phyloP scores from a whole-genome alignment of 2,329 filamentous ascomycete genomes.

The Sodiomyces alkalinus region DNA sequence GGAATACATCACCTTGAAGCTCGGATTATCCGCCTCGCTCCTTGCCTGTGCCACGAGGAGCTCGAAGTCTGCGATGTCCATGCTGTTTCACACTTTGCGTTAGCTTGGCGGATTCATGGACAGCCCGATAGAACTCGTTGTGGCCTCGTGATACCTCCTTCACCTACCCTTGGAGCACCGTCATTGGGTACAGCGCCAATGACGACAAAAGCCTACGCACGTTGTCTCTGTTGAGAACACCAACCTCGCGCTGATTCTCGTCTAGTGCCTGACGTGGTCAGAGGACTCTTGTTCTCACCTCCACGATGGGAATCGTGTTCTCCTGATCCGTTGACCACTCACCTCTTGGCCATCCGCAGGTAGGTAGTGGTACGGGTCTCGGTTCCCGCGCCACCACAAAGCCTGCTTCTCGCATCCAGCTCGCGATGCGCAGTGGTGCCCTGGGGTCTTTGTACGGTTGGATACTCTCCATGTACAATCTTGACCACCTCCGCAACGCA shows the following conservation, averaged over 20 bases:
- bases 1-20: slow-evolving; percentile 33
- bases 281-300: too few relatives aligned
- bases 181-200: slow-evolving; percentile 40
- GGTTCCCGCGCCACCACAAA: slow-evolving; percentile 50
- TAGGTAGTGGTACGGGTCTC: slow-evolving; percentile 48
- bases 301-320: too few relatives aligned
- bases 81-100: slow-evolving; percentile 24
- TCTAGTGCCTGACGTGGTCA: too few relatives aligned
- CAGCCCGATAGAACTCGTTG: background rate
- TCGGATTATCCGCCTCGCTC: slow-evolving; percentile 34
- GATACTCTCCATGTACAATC: slow-evolving; percentile 44
- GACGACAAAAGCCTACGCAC: slow-evolving; percentile 38
- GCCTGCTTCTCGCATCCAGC: slow-evolving; percentile 43
- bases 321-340: too few relatives aligned
- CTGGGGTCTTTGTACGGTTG: slow-evolving; percentile 52
- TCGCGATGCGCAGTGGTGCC: slow-evolving; percentile 43
- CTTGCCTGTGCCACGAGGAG: slow-evolving; percentile 40
- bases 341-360: slow-evolving; percentile 58
- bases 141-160: background rate
- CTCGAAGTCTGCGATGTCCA: slow-evolving; percentile 42
- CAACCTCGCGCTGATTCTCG: slow-evolving; percentile 35
- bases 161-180: slow-evolving; percentile 29
- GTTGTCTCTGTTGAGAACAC: slow-evolving; percentile 36
- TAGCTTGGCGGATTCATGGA: slow-evolving; percentile 5
- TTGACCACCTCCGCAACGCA: slow-evolving; percentile 54